These are phyloP conservation scores for Peniophora sp. DNA, from an alignment of 1,284 basidiomycete genomes.

Conservation along the genomic window DNA sequence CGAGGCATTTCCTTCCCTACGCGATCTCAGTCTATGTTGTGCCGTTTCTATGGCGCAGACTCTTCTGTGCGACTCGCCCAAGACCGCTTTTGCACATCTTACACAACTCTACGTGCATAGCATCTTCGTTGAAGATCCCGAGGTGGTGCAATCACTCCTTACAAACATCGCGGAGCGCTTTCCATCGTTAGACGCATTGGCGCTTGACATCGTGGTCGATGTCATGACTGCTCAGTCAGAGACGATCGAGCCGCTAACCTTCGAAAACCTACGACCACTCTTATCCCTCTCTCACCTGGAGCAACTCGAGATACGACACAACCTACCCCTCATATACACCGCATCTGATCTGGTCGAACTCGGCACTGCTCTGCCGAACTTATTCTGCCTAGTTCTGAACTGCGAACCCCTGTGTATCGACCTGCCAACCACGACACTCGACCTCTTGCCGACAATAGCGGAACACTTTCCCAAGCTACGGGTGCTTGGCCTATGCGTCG, in stretches of 20 bases:
- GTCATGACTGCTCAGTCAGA: slow-evolving; percentile 9
- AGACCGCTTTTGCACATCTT: slow-evolving; percentile 27
- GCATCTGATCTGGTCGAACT: slow-evolving; percentile 41
- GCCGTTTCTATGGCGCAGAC: slow-evolving; percentile 35
- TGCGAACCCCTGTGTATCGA: slow-evolving; percentile 38
- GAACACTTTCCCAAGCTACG: slow-evolving; percentile 42
- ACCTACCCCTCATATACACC: slow-evolving; percentile 38
- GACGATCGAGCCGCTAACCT: slow-evolving; percentile 27
- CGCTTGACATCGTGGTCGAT: slow-evolving; percentile 20
- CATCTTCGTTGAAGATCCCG: slow-evolving; percentile 30
- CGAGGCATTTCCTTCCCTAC: slow-evolving; percentile 46
- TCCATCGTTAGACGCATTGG: slow-evolving; percentile 34
- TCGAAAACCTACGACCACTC: slow-evolving; percentile 41
- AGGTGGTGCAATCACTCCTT: slow-evolving; percentile 34
- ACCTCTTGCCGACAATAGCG: slow-evolving; percentile 44
- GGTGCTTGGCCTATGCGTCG: slow-evolving; percentile 42
- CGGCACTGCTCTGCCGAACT: slow-evolving; percentile 38
- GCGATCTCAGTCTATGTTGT: slow-evolving; percentile 41
- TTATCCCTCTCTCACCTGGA: slow-evolving; percentile 36
- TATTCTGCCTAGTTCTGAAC: slow-evolving; percentile 42
- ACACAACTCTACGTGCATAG: slow-evolving; percentile 45
- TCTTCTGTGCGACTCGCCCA: slow-evolving; percentile 34
- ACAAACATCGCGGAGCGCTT: slow-evolving; percentile 36
- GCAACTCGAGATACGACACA: slow-evolving; percentile 44
- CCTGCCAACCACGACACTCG: slow-evolving; percentile 35